Evolutionary conservation across 73 alveolate genomes (phyloP), one percentile per base, ranked within the genome.

Genomic region (Blepharisma stoltei): DNA sequence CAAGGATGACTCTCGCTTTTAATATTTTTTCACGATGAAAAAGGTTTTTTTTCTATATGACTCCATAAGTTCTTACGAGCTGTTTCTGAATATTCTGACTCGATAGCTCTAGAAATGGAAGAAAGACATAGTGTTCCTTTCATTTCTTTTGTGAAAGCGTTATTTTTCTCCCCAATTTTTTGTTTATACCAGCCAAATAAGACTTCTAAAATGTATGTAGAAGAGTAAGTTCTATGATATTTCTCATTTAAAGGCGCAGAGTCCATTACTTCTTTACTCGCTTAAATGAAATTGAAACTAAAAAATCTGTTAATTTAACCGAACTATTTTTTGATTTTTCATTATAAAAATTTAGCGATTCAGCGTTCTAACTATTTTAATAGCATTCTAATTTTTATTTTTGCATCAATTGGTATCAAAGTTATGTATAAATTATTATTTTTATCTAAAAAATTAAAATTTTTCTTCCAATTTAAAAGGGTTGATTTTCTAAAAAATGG

Each of bases 51-150:
- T 21, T 27, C 4, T 27, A 60, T 11, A 25, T 60, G 49, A 21
- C 4, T 27, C 21, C 14, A 60, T 21, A 20, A 60, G 14, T 0
- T 4, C 4, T 0, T 4, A 9, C 76, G 37, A 60, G 21, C 4
- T 14, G 0, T 4, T 9, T 9, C 21, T 9, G 41, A 60, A 4
- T 60, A 60, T 0, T 60, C 76, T 60, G 27, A 11, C 52, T 25
- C 55, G 4, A 60, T 21, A 4, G 76, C 49, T 27, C 88, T 87
- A 47, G n/a, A 90, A 71, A 54, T 91, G 95, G 21, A 94, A 77
- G 98, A 97, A 78, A 86, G 85, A 20, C 92, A 79, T 44, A 94
- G 88, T n/a, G 96, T 91, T 11, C 98, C 98, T 86, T 95, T 91
- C 71, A 96, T n/a, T 21, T 84, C 91, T 49, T 88, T 92, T 6